Evolutionary conservation across 2,329 filamentous ascomycete species (phyloP).

Genomic region (Cyphellophora attinorum): DNA sequence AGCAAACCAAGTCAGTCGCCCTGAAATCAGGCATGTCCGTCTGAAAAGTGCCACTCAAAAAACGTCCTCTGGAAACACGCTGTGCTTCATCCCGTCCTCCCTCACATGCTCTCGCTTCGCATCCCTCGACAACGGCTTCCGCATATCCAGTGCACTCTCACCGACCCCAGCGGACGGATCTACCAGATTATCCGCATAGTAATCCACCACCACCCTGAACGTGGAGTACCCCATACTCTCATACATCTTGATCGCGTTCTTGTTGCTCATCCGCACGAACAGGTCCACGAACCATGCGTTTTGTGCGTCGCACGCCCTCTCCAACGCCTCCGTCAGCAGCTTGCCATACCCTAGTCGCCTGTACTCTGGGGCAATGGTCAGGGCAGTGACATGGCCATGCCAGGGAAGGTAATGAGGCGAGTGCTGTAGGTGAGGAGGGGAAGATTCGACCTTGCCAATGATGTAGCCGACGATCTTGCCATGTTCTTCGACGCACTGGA

Average conservation of each 20-base stretch:
- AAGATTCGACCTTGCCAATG: conserved; percentile 80
- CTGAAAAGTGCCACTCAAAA: conserved; percentile 40
- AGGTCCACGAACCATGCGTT: conserved; percentile 93
- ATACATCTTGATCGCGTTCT: conserved; percentile 80
- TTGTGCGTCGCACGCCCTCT: conserved; percentile 70
- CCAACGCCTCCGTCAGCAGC: conserved; percentile 69
- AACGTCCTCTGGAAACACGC: conserved; percentile 75
- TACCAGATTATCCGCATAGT: conserved; percentile 70
- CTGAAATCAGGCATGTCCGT: no score
- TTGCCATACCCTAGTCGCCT: conserved; percentile 80
- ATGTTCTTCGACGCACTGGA: conserved; percentile 81
- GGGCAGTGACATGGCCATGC: conserved; percentile 94
- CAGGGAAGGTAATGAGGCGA: conserved; percentile 94
- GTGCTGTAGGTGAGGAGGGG: conserved; percentile 57
- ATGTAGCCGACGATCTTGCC: conserved; percentile 95
- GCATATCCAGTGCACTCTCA: conserved; percentile 95
- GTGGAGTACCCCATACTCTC: conserved; percentile 85
- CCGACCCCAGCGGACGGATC: conserved; percentile 46
- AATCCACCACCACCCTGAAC: conserved; percentile 78
- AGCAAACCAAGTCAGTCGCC: no score
- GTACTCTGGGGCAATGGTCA: conserved; percentile 82
- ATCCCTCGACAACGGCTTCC: conserved; percentile 80
- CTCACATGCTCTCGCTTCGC: conserved; percentile 65
- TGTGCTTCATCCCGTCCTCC: conserved; percentile 67
- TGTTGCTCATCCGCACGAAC: conserved; percentile 83